Percentiles rank a stretch among this genome's conserved stretches.
phyloP scores from a whole-genome alignment of 202 grass and related monocot genomes.

The Digitaria exilis region DNA sequence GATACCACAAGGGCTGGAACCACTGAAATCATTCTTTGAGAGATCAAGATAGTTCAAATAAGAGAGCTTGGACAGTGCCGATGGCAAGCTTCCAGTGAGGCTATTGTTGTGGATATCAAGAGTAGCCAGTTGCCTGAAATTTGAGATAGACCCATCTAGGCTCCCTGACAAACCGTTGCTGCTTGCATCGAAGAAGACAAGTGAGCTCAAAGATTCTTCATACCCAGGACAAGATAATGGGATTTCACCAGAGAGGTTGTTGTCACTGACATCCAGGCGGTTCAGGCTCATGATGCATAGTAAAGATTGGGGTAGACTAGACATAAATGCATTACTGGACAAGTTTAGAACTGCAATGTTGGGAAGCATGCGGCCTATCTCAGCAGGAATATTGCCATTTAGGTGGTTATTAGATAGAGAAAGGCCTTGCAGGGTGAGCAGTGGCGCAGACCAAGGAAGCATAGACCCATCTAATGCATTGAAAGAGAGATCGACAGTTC shows the following conservation, averaged over 20 bases:
- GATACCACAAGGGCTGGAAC: slow-evolving; percentile 58
- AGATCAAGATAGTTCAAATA: slow-evolving; percentile 79
- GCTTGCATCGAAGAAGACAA: slow-evolving; percentile 72
- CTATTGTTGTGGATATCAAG: slow-evolving; percentile 79
- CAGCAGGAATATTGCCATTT: slow-evolving; percentile 57
- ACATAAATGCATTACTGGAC: slow-evolving; percentile 58
- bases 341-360: slow-evolving; percentile 56
- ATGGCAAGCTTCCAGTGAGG: slow-evolving; percentile 61
- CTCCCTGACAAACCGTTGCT: slow-evolving; percentile 65
- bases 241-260: slow-evolving; percentile 62
- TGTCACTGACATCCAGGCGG: slow-evolving; percentile 69
- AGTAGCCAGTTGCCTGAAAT: slow-evolving; percentile 62
- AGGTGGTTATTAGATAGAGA: slow-evolving; percentile 66
- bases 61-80: slow-evolving; percentile 42
- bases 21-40: slow-evolving; percentile 65
- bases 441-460: slow-evolving; percentile 32
- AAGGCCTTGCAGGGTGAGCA: slow-evolving; percentile 63
- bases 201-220: slow-evolving; percentile 31
- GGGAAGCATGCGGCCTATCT: slow-evolving; percentile 56
- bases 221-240: slow-evolving; percentile 44
- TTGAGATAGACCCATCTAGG: slow-evolving; percentile 62
- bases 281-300: slow-evolving; percentile 53
- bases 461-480: slow-evolving; percentile 62
- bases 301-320: slow-evolving; percentile 55
- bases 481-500: slow-evolving; percentile 58